Conservation (phyloP, 1,284 basidiomycete genomes). For the Trametes versicolor region DNA sequence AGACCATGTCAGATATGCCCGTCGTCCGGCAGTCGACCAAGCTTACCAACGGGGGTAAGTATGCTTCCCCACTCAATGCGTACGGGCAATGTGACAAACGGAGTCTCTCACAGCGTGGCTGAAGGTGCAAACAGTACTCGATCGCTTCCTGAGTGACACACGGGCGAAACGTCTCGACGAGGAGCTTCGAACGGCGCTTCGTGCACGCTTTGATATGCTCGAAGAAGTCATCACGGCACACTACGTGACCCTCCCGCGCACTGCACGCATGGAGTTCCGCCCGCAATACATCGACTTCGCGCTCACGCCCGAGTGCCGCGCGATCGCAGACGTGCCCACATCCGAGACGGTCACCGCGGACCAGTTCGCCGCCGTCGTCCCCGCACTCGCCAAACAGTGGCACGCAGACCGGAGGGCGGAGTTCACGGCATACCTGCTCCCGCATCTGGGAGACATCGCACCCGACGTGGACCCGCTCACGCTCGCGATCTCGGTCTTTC, state of each 20-base stretch:
- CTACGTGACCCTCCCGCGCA: conserved; percentile 12
- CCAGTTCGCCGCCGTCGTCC: neutral
- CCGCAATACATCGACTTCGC: conserved; percentile 22
- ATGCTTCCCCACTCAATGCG: neutral
- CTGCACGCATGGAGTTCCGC: conserved; percentile 3
- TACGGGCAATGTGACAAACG: neutral
- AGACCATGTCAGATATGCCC: conserved; percentile 7
- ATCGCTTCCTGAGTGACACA: neutral
- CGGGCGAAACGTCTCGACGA: neutral
- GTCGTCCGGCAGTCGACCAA: conserved; percentile 14
- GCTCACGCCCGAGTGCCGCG: conserved; percentile 5
- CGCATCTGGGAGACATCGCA: neutral
- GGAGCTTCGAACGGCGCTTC: neutral
- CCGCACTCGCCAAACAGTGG: neutral
- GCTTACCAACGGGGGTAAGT: conserved; percentile 18
- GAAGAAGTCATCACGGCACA: conserved; percentile 5
- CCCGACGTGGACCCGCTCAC: conserved; percentile 1
- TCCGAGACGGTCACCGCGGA: conserved; percentile 7
- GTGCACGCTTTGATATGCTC: conserved; percentile 5
- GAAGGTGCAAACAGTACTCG: neutral
- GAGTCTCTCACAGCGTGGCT: neutral
- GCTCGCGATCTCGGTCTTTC: neutral
- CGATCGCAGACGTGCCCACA: conserved; percentile 9
- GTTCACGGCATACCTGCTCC: neutral
- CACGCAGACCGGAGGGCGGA: neutral